These are phyloP conservation scores for Lodderomyces parapsilosis DNA, from an alignment of 1,139 yeast genomes.

Conservation along the genomic window DNA sequence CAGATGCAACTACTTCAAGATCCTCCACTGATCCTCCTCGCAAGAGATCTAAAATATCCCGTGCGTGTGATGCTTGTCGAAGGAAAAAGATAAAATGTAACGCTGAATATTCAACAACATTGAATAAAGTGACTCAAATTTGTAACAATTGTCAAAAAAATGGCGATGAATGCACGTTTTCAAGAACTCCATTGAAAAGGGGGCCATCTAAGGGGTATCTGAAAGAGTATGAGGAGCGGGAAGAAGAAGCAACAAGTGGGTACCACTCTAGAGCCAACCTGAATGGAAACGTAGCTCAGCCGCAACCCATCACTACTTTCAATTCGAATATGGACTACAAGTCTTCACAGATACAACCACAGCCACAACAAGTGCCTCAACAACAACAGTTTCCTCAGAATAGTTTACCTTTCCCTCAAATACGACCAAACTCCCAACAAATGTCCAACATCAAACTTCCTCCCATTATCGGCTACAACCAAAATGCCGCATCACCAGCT, in stretches of 20 bases:
- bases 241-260: conserved; percentile 7
- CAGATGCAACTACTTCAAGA: neutral
- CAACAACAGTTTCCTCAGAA: conserved; percentile 12
- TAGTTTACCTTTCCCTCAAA: conserved; percentile 9
- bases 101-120: conserved; percentile 46
- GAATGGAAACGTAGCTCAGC: neutral
- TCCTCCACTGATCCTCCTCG: conserved; percentile 31
- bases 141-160: conserved; percentile 60
- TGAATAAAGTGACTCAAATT: conserved; percentile 44
- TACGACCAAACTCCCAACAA: conserved; percentile 10
- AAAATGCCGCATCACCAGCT: conserved; percentile 8
- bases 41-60: conserved; percentile 62
- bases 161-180: conserved; percentile 58
- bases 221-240: conserved; percentile 40
- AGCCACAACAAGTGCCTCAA: conserved; percentile 5
- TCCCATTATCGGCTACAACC: conserved; percentile 2
- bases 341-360: too few relatives aligned
- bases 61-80: conserved; percentile 71
- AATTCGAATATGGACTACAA: too few relatives aligned
- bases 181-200: conserved; percentile 68
- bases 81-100: conserved; percentile 64
- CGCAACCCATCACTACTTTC: neutral
- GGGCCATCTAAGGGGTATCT: conserved; percentile 77
- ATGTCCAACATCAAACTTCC: conserved; percentile 6
- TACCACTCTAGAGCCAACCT: conserved; percentile 3